A percentile compares a stretch with the other conserved stretches of the same genome.
These are phyloP conservation scores for Malassezia equina DNA, from an alignment of 1,284 basidiomycete species.

Conservation along the genomic window DNA sequence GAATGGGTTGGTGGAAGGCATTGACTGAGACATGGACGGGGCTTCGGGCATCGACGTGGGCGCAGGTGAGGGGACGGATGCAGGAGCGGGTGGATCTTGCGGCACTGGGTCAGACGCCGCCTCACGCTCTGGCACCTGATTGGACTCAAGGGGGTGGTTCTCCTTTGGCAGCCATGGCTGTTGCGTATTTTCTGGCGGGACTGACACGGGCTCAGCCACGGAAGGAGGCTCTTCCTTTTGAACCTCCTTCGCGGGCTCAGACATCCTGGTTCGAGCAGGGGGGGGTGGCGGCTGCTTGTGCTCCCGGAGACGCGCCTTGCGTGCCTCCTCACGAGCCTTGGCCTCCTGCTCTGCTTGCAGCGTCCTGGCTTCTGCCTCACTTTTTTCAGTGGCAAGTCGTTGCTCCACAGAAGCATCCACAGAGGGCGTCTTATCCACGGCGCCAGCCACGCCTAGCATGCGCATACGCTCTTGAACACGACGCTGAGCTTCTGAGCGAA, in stretches of 20 bases:
- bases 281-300: conserved; percentile 20
- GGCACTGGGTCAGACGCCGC: neutral
- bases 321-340: conserved; percentile 39
- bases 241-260: conserved; percentile 14
- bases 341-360: conserved; percentile 46
- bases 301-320: conserved; percentile 40
- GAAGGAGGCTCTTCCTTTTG: conserved; percentile 15
- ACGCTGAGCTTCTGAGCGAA: conserved; percentile 70
- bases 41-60: too few relatives aligned
- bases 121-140: neutral
- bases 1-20: neutral
- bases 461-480: conserved; percentile 77
- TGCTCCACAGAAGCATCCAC: conserved; percentile 41
- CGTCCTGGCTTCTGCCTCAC: conserved; percentile 36
- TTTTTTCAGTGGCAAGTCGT: conserved; percentile 36
- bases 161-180: too few relatives aligned
- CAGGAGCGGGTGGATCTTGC: too few relatives aligned
- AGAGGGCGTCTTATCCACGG: conserved; percentile 39
- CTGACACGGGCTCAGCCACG: conserved; percentile 5
- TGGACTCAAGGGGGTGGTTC: too few relatives aligned
- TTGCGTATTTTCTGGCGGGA: neutral
- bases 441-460: conserved; percentile 62
- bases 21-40: neutral
- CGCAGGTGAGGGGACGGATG: too few relatives aligned
- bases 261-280: conserved; percentile 17